These are phyloP conservation scores for Kuraishia hungarica DNA, from an alignment of 805 yeast species.

Conservation along the genomic window DNA sequence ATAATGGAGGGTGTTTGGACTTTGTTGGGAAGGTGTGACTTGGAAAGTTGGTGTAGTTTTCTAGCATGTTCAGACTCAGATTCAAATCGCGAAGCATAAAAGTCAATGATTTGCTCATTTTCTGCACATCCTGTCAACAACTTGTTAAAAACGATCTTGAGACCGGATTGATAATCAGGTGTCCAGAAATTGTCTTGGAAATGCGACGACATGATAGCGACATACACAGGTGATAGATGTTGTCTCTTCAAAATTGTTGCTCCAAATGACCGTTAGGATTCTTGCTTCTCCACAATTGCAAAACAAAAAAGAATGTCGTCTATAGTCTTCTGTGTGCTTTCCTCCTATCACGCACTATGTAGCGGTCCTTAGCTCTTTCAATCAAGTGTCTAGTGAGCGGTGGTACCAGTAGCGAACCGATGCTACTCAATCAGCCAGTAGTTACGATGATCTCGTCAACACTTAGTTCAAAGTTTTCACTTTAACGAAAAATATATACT, in stretches of 20 bases:
- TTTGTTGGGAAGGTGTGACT: background rate
- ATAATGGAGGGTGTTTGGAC: background rate
- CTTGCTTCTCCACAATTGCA: too few relatives aligned
- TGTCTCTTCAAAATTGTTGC: background rate
- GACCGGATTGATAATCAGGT: constrained; percentile 49
- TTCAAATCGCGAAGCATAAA: constrained; percentile 34
- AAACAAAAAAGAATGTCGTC: too few relatives aligned
- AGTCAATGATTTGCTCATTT: constrained; percentile 56
- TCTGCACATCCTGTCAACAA: constrained; percentile 59
- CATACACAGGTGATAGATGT: background rate
- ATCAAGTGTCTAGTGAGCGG: too few relatives aligned
- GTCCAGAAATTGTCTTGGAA: constrained; percentile 71
- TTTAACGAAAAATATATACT: too few relatives aligned
- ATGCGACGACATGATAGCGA: background rate
- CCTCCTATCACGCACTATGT: too few relatives aligned
- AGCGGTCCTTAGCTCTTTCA: too few relatives aligned
- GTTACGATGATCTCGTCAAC: too few relatives aligned
- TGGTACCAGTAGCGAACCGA: too few relatives aligned
- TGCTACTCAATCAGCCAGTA: too few relatives aligned
- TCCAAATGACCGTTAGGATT: too few relatives aligned
- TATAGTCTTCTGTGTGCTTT: too few relatives aligned
- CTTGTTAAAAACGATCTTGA: constrained; percentile 40
- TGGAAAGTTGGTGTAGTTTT: background rate
- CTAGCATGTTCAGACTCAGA: background rate
- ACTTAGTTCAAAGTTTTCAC: too few relatives aligned